phyloP scores from a whole-genome alignment of 2,329 filamentous ascomycete genomes.

The Akanthomyces dipterigenus region DNA sequence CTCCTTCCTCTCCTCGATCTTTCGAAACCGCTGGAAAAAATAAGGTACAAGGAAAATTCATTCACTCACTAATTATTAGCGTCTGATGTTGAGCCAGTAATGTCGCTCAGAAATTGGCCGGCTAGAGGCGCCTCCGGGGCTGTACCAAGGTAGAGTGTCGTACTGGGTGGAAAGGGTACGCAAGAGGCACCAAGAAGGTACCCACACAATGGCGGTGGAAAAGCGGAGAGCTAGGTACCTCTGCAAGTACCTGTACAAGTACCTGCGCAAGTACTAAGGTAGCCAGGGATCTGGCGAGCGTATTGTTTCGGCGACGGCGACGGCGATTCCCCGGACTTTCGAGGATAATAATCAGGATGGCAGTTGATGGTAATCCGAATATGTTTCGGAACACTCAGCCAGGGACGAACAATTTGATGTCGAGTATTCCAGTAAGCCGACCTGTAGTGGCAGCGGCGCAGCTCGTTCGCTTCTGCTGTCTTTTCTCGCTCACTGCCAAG shows the following conservation, averaged over 20 bases:
- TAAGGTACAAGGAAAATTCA: not conserved
- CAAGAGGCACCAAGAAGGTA: not conserved
- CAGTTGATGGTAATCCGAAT: not conserved
- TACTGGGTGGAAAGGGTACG: not conserved
- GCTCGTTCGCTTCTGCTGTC: not conserved
- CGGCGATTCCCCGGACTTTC: slow-evolving; percentile 3
- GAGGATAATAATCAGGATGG: not conserved
- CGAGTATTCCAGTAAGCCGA: not conserved
- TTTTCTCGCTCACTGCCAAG: not conserved
- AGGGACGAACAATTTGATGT: not conserved
- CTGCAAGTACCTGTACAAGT: not conserved
- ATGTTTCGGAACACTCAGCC: not conserved
- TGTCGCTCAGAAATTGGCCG: not conserved
- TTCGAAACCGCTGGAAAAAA: not conserved
- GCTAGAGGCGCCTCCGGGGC: not conserved
- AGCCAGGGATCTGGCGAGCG: not conserved
- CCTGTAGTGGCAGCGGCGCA: too few relatives aligned
- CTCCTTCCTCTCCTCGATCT: not conserved
- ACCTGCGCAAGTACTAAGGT: not conserved
- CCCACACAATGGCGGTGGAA: not conserved
- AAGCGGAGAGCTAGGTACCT: not conserved
- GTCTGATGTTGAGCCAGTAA: not conserved
- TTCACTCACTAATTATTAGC: not conserved
- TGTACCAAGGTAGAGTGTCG: not conserved
- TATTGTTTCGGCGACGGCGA: not conserved